A percentile compares a stretch with the other conserved stretches of the same genome.
These are phyloP conservation scores for Ochetophila trinervis DNA, from an alignment of 306 rosid species.

Conservation along the genomic window DNA sequence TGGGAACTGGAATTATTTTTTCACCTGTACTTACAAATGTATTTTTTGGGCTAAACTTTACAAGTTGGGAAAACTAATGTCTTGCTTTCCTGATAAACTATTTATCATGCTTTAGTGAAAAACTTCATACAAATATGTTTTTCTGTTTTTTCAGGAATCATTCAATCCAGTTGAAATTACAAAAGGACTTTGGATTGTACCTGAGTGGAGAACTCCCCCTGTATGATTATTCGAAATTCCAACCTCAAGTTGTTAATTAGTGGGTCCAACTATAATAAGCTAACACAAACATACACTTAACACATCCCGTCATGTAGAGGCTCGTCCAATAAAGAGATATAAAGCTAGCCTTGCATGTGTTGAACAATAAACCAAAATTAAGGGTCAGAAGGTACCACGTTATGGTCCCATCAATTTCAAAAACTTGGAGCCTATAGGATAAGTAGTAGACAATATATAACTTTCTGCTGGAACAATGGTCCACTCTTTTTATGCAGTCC, in stretches of 20 bases:
- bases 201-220: conserved; percentile 72
- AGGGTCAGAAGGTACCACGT: too few relatives aligned
- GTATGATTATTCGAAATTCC: conserved; percentile 38
- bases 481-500: not conserved
- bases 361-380: too few relatives aligned
- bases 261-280: not conserved
- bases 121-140: not conserved
- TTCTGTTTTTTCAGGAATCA: conserved; percentile 55
- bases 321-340: too few relatives aligned
- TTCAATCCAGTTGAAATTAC: conserved; percentile 61
- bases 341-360: too few relatives aligned
- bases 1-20: not conserved
- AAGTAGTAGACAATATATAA: not conserved
- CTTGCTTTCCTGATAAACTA: too few relatives aligned
- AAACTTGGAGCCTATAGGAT: too few relatives aligned
- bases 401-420: too few relatives aligned
- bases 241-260: too few relatives aligned
- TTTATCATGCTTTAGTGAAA: not conserved
- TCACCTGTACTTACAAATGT: not conserved
- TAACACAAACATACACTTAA: too few relatives aligned
- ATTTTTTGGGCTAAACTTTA: not conserved
- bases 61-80: not conserved
- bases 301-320: too few relatives aligned
- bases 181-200: conserved; percentile 83
- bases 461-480: not conserved